Evolutionary conservation across 2,329 filamentous ascomycete species (phyloP).

Genomic region (Colletotrichum camelliae): DNA sequence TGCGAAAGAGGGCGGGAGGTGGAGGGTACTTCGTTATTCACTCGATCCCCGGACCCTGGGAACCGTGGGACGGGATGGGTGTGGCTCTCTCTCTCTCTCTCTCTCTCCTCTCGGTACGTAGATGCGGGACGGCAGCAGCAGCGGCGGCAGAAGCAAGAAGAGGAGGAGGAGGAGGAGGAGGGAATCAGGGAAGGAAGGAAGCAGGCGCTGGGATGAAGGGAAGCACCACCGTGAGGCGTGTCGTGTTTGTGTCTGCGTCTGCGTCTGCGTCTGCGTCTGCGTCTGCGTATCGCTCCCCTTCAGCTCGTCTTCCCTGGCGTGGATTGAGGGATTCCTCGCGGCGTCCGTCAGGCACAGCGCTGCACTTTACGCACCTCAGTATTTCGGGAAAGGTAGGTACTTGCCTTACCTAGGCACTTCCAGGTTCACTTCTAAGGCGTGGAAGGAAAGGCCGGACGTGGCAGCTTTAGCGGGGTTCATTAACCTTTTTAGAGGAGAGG

Average conservation of each 20-base stretch:
- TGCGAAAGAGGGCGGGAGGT: constrained; percentile 15
- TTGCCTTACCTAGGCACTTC: background rate
- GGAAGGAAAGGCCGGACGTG: constrained; percentile 19
- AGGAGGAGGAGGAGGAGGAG: background rate
- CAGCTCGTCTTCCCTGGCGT: background rate
- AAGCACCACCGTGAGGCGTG: background rate
- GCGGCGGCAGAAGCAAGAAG: background rate
- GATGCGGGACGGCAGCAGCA: background rate
- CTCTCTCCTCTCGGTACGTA: background rate
- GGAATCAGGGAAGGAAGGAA: background rate
- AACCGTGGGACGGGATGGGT: background rate
- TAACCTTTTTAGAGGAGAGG: constrained; percentile 20
- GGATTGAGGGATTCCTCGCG: background rate
- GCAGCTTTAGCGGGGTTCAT: constrained; percentile 21
- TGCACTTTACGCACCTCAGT: background rate
- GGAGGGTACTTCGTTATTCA: constrained; percentile 13
- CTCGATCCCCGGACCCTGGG: background rate
- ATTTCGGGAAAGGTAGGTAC: background rate
- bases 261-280: background rate
- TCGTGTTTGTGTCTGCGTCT: background rate
- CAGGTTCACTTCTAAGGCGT: background rate
- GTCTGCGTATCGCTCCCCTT: background rate
- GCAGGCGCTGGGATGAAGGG: background rate
- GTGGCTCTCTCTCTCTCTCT: background rate
- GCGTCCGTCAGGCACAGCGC: background rate